A percentile compares a stretch with the other conserved stretches of the same genome.
These are phyloP conservation scores for Chlorella ohadii DNA, from an alignment of 139 green algal species.

Conservation along the genomic window DNA sequence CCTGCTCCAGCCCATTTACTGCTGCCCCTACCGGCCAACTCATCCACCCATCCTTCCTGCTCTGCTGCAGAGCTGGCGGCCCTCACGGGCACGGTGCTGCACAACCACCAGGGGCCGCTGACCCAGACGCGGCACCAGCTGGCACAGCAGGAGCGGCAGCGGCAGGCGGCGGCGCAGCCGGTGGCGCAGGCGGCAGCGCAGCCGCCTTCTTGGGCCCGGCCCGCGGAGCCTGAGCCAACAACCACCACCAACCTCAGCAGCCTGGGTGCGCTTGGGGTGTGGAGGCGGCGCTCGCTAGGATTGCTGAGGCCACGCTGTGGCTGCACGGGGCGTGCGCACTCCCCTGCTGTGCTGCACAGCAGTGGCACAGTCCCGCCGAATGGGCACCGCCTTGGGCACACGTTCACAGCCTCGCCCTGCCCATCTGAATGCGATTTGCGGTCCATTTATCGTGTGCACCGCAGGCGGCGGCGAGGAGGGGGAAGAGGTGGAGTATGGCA, in stretches of 20 bases:
- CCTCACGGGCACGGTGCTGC: conserved; percentile 46
- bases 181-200: not conserved
- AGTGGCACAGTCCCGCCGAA: too few relatives aligned
- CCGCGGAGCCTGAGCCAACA: not conserved
- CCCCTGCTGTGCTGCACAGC: too few relatives aligned
- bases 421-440: too few relatives aligned
- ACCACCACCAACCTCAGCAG: conserved; percentile 23
- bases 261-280: not conserved
- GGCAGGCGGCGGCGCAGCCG: not conserved
- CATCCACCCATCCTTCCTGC: too few relatives aligned
- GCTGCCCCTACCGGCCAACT: too few relatives aligned
- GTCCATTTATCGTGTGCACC: not conserved
- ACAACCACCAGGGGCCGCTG: conserved; percentile 27
- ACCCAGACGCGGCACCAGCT: conserved; percentile 29
- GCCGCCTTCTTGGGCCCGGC: not conserved
- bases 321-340: too few relatives aligned
- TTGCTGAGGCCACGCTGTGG: too few relatives aligned
- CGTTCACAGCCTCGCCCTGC: too few relatives aligned
- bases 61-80: not conserved
- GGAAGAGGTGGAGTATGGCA: conserved; percentile 43
- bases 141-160: conserved; percentile 27
- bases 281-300: too few relatives aligned
- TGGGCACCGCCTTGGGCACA: too few relatives aligned
- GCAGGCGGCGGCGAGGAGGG: conserved; percentile 13
- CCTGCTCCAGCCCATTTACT: not conserved